These are phyloP conservation scores for Penicillium sp. DNA, from an alignment of 2,329 filamentous ascomycete genomes.

Conservation along the genomic window DNA sequence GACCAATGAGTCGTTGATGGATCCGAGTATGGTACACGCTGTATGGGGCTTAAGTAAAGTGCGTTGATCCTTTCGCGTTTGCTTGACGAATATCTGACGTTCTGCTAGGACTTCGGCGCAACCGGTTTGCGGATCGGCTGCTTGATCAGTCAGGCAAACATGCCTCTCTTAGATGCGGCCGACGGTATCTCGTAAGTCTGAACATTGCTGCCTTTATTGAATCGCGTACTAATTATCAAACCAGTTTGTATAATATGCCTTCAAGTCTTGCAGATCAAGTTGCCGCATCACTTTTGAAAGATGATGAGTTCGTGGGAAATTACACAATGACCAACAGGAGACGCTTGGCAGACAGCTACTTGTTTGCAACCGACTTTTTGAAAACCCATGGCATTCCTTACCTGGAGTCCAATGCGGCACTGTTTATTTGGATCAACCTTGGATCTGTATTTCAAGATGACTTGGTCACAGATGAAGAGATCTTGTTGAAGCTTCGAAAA, in stretches of 20 bases:
- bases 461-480: conserved; percentile 1
- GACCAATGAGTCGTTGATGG: background rate
- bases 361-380: conserved; percentile 1
- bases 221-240: background rate
- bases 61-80: background rate
- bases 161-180: background rate
- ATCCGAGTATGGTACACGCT: conserved; percentile 11
- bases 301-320: background rate
- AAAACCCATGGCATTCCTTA: conserved; percentile 11
- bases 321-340: conserved; percentile 1
- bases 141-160: conserved; percentile 13
- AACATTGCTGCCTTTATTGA: background rate
- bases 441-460: background rate
- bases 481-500: conserved; percentile 6
- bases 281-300: background rate
- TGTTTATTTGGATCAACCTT: conserved; percentile 17
- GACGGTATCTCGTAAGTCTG: conserved; percentile 9
- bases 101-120: conserved; percentile 10
- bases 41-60: conserved; percentile 13
- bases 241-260: conserved; percentile 6
- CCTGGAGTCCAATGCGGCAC: conserved; percentile 10
- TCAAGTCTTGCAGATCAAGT: conserved; percentile 8
- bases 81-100: background rate
- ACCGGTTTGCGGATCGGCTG: conserved; percentile 10
- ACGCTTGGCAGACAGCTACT: conserved; percentile 9